Conservation (phyloP, 2,329 filamentous ascomycete species). For the Cladosporium oxysporum region DNA sequence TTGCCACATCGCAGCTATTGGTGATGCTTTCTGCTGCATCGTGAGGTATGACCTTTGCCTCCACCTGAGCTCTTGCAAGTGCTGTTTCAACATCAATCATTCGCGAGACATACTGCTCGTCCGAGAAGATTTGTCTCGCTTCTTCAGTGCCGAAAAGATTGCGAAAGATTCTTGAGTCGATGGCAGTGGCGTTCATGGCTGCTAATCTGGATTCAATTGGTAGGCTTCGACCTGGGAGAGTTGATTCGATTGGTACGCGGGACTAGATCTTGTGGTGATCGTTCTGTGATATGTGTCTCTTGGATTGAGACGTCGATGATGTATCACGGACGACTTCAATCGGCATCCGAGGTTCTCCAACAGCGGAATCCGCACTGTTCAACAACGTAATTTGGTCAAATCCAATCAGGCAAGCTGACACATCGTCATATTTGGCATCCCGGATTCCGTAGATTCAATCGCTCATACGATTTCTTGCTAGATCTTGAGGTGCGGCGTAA, state of each 20-base stretch:
- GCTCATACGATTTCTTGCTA: too few species aligned
- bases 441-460: too few species aligned
- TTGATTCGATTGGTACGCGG: neutral
- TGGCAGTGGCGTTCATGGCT: conserved; percentile 29
- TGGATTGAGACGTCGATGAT: neutral
- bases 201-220: neutral
- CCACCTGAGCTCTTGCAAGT: conserved; percentile 2
- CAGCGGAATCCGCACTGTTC: neutral
- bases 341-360: neutral
- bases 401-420: neutral
- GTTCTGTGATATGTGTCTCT: neutral
- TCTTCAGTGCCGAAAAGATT: conserved; percentile 16
- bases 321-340: neutral
- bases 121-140: neutral
- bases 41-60: conserved; percentile 26
- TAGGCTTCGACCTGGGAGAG: neutral
- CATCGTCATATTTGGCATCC: too few species aligned
- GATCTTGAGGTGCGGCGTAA: neutral
- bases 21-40: conserved; percentile 29
- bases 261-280: neutral
- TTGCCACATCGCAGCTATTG: neutral
- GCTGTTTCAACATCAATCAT: conserved; percentile 14
- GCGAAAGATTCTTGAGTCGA: conserved; percentile 30
- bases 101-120: conserved; percentile 8
- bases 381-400: neutral